Evolutionary conservation across 352 stramenopile species (phyloP).

Genomic region (Phytophthora ohioensis): DNA sequence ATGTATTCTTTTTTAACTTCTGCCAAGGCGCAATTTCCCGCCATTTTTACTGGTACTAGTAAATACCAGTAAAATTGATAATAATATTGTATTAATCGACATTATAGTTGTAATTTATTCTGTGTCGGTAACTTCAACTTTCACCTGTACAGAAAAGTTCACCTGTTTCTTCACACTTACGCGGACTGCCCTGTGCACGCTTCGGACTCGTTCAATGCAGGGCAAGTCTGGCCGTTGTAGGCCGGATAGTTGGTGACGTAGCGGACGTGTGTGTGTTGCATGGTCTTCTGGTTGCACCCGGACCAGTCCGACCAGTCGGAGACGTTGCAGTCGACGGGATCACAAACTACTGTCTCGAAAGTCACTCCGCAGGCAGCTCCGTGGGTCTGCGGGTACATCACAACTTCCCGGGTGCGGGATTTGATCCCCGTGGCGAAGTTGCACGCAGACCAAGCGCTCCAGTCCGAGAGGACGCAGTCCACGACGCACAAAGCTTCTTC

Average conservation of each 20-base stretch:
- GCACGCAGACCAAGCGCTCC: conserved; percentile 58
- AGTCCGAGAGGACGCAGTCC: conserved; percentile 58
- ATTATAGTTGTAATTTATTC: too few species aligned
- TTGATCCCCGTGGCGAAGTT: conserved; percentile 54
- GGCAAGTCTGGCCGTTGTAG: conserved; percentile 47
- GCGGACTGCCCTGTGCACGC: conserved; percentile 28
- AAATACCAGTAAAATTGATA: too few species aligned
- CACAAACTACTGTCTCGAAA: conserved; percentile 41
- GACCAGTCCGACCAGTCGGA: conserved; percentile 62
- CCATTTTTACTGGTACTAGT: too few species aligned
- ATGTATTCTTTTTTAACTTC: too few species aligned
- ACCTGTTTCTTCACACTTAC: too few species aligned
- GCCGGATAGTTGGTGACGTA: conserved; percentile 41
- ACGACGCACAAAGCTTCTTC: conserved; percentile 49
- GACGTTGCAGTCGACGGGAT: conserved; percentile 54
- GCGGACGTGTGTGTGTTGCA: conserved; percentile 38
- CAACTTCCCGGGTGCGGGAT: conserved; percentile 43
- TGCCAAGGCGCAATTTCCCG: too few species aligned
- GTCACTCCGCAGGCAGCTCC: conserved; percentile 38
- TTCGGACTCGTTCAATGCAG: conserved; percentile 36
- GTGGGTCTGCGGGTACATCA: conserved; percentile 38
- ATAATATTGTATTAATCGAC: too few species aligned
- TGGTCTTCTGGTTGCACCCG: conserved; percentile 61
- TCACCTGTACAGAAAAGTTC: too few species aligned
- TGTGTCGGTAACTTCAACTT: too few species aligned